Percentiles rank a stretch among this genome's conserved stretches.
Conservation (phyloP, 139 green algal genomes). For the Marvania coccoides region DNA sequence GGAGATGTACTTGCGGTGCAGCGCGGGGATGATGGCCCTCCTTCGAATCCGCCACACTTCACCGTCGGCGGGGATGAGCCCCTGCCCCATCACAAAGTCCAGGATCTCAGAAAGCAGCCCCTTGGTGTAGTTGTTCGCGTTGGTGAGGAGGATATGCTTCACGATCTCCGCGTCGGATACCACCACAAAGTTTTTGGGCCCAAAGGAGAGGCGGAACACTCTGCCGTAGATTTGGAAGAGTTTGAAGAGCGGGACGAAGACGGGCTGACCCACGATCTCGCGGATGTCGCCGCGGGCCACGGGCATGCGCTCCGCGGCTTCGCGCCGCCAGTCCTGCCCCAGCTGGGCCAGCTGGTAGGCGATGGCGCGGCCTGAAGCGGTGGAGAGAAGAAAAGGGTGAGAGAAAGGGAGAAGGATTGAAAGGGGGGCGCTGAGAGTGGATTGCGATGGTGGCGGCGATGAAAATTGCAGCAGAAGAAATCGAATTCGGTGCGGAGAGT, state of each 20-base stretch:
- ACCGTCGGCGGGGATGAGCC: constrained; percentile 85
- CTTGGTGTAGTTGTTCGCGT: constrained; percentile 87
- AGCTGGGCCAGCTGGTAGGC: constrained; percentile 52
- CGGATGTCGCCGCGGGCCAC: constrained; percentile 75
- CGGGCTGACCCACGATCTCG: constrained; percentile 86
- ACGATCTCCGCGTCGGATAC: constrained; percentile 78
- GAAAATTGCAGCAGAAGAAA: neutral
- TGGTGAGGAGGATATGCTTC: constrained; percentile 78
- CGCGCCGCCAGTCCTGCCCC: constrained; percentile 53
- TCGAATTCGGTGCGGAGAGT: neutral
- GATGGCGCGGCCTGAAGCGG: constrained; percentile 39
- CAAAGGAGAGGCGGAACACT: constrained; percentile 90
- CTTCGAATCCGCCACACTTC: constrained; percentile 73
- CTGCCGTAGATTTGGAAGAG: constrained; percentile 58
- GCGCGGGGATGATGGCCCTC: constrained; percentile 68
- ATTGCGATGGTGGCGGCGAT: neutral
- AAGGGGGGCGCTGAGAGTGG: neutral
- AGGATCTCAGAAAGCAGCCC: constrained; percentile 87
- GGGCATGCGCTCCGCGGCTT: constrained; percentile 64
- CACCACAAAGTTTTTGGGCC: constrained; percentile 92
- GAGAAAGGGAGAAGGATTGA: neutral
- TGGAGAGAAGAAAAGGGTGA: neutral
- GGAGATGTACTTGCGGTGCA: constrained; percentile 79
- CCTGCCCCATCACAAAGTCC: constrained; percentile 91
- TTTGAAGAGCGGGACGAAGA: constrained; percentile 93